Conservation (phyloP, 2,329 filamentous ascomycete genomes). For the Pyricularia sp. region DNA sequence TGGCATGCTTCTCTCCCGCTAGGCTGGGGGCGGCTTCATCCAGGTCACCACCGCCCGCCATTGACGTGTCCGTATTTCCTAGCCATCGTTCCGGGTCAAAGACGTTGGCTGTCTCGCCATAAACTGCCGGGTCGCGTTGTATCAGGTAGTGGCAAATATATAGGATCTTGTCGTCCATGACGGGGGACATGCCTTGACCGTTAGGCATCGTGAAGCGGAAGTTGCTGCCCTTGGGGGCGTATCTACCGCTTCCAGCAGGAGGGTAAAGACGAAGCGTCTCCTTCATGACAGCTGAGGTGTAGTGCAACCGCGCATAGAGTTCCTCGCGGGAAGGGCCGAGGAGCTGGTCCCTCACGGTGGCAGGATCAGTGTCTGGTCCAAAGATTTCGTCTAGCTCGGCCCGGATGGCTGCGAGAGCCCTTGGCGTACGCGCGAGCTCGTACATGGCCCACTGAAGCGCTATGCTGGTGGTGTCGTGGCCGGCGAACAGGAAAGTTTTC, state of each 20-base stretch:
- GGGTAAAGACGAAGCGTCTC: conserved; percentile 25
- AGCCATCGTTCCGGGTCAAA: conserved; percentile 32
- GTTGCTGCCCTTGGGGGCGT: conserved; percentile 15
- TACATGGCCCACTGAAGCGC: conserved; percentile 26
- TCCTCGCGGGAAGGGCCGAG: conserved; percentile 17
- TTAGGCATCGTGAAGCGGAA: conserved; percentile 19
- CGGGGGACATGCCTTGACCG: conserved; percentile 15
- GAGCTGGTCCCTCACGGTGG: conserved; percentile 16
- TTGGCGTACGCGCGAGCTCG: conserved; percentile 23
- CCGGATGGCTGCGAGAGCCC: conserved; percentile 17
- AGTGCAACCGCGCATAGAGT: conserved; percentile 21
- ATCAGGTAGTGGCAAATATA: conserved; percentile 24
- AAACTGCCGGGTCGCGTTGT: conserved; percentile 24
- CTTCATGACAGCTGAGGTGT: conserved; percentile 27
- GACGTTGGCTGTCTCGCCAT: conserved; percentile 22
- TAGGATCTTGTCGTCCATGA: conserved; percentile 23
- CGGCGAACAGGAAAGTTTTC: conserved; percentile 27
- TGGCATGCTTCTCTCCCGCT: conserved; percentile 8
- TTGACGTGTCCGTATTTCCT: conserved; percentile 17
- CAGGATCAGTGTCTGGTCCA: conserved; percentile 16
- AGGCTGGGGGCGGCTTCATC: background rate
- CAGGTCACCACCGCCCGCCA: conserved; percentile 10
- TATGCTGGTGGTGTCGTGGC: conserved; percentile 28
- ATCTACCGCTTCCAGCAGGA: conserved; percentile 21
- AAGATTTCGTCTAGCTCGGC: conserved; percentile 26